Conservation (phyloP, 2,329 filamentous ascomycete genomes). For the Penicillium sp. region DNA sequence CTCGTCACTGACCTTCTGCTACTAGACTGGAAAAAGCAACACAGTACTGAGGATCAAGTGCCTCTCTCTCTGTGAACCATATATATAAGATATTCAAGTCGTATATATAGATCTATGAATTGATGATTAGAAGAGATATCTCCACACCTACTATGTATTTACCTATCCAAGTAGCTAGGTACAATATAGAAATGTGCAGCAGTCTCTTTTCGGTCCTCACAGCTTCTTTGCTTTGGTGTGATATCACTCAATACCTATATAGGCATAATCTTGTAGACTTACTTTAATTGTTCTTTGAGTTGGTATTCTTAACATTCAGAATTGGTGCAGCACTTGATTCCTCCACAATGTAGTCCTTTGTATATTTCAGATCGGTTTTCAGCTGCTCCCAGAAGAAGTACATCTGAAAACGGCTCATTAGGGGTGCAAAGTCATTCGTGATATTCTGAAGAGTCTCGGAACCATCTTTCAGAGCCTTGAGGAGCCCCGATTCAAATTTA, state of each 20-base stretch:
- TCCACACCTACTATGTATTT: not conserved
- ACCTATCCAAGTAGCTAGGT: not conserved
- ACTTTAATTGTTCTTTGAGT: too few relatives aligned
- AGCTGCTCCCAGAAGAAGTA: conserved; percentile 6
- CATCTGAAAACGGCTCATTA: not conserved
- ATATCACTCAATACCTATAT: too few relatives aligned
- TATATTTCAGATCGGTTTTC: conserved; percentile 1
- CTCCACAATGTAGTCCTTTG: conserved; percentile 1
- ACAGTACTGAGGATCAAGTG: not conserved
- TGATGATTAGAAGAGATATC: not conserved
- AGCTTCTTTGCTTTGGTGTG: too few relatives aligned
- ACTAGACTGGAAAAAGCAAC: not conserved
- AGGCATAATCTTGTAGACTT: not conserved
- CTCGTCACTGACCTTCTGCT: not conserved
- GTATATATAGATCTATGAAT: not conserved
- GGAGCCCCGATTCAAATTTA: not conserved
- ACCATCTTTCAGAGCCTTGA: not conserved
- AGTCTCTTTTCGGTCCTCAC: not conserved
- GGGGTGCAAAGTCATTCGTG: conserved; percentile 2
- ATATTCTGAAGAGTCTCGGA: not conserved
- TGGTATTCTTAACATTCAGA: not conserved
- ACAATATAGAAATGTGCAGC: not conserved
- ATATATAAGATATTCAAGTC: not conserved
- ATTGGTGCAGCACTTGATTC: conserved; percentile 1
- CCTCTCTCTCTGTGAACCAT: not conserved